phyloP scores from a whole-genome alignment of 2,329 filamentous ascomycete species.

The Botrytis fragariae region DNA sequence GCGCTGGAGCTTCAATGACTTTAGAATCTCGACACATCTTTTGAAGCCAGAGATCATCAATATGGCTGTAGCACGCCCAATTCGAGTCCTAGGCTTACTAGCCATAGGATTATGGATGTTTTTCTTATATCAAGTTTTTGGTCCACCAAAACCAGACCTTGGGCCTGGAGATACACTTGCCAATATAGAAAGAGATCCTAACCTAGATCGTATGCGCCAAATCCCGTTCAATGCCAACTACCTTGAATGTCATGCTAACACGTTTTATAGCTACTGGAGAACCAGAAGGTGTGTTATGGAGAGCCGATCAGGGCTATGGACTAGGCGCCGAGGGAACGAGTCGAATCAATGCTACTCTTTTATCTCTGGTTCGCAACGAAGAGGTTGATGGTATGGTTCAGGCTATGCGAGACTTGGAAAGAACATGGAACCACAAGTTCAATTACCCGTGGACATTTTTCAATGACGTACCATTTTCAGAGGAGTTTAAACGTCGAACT shows the following conservation, averaged over 20 bases:
- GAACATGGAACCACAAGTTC: constrained; percentile 97
- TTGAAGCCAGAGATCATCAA: constrained; percentile 36
- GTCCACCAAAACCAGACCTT: constrained; percentile 48
- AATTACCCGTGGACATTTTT: constrained; percentile 99
- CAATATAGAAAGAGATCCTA: constrained; percentile 76
- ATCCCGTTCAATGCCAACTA: background rate
- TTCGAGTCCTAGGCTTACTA: constrained; percentile 72
- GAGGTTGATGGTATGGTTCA: constrained; percentile 81
- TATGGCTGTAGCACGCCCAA: constrained; percentile 84
- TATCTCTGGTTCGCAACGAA: constrained; percentile 88
- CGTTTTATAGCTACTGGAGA: constrained; percentile 68
- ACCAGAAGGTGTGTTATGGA: constrained; percentile 71
- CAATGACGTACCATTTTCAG: constrained; percentile 90
- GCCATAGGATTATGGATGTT: constrained; percentile 74
- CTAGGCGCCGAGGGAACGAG: constrained; percentile 71
- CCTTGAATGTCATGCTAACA: constrained; percentile 19
- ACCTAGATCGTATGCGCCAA: constrained; percentile 70
- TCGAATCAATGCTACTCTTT: constrained; percentile 88
- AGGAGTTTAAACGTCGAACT: constrained; percentile 87
- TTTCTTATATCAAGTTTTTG: constrained; percentile 73
- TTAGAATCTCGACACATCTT: constrained; percentile 18
- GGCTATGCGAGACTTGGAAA: constrained; percentile 87
- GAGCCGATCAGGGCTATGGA: constrained; percentile 74
- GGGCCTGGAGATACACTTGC: constrained; percentile 47
- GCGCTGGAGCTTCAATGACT: constrained; percentile 15